A percentile compares a stretch with the other conserved stretches of the same genome.
Conservation (phyloP, 345 rosid genomes). For the Aegle marmelos region DNA sequence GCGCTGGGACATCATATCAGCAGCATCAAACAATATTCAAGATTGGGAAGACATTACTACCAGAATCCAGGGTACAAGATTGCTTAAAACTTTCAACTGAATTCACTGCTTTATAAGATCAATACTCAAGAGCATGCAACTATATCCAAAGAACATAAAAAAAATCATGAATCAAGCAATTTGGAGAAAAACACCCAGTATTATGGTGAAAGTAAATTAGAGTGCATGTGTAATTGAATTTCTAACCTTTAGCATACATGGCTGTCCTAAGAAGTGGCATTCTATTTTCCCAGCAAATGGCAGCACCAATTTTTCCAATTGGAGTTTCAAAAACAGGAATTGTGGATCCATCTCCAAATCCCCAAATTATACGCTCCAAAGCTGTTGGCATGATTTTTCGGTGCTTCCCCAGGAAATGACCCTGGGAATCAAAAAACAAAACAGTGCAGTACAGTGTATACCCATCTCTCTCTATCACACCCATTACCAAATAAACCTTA, state of each 20-base stretch:
- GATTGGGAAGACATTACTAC: neutral
- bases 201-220: neutral
- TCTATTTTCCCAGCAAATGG: slow-evolving; percentile 91
- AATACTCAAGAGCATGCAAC: neutral
- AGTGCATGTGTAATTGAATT: neutral
- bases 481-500: slow-evolving; percentile 83
- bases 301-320: slow-evolving; percentile 84
- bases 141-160: neutral
- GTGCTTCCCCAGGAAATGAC: slow-evolving; percentile 84
- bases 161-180: neutral
- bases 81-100: neutral
- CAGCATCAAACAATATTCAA: neutral
- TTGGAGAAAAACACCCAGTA: neutral
- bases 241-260: slow-evolving; percentile 85
- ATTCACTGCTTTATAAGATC: neutral
- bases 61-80: neutral
- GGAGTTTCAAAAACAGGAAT: slow-evolving; percentile 82
- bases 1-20: neutral
- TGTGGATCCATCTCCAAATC: slow-evolving; percentile 92
- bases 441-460: slow-evolving; percentile 82
- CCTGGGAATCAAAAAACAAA: slow-evolving; percentile 78
- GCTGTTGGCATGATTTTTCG: slow-evolving; percentile 91
- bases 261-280: slow-evolving; percentile 96
- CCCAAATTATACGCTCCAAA: slow-evolving; percentile 89
- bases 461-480: slow-evolving; percentile 92